Percentiles rank a stretch among this genome's conserved stretches.
These are phyloP conservation scores for Aureobasidium subglaciale DNA, from an alignment of 2,329 filamentous ascomycete genomes.

Conservation along the genomic window DNA sequence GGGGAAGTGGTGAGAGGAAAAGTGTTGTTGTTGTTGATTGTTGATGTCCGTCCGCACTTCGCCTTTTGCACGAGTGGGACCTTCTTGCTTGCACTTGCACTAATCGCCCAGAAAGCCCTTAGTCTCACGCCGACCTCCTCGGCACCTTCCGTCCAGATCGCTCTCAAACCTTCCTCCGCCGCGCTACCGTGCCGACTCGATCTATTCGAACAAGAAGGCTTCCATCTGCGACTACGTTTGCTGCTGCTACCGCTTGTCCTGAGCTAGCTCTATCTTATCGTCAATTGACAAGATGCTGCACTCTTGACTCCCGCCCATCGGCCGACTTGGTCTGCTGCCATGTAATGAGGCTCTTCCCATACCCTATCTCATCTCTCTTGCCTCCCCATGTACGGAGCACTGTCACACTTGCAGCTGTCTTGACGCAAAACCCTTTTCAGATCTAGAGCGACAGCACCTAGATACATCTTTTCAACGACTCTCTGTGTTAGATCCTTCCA, in stretches of 20 bases:
- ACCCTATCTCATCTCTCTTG: neutral
- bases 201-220: neutral
- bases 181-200: neutral
- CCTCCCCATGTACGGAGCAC: no score
- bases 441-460: no score
- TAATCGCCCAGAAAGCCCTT: neutral
- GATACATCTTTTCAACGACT: no score
- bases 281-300: neutral
- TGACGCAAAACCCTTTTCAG: no score
- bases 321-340: neutral
- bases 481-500: no score
- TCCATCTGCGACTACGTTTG: no score
- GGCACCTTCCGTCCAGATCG: slow-evolving; percentile 4
- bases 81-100: neutral
- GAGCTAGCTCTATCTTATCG: neutral
- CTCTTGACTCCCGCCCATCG: neutral
- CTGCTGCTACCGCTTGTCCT: neutral
- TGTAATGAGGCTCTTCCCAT: neutral
- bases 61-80: neutral
- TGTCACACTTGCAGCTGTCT: no score
- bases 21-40: slow-evolving; percentile 12
- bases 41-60: slow-evolving; percentile 3
- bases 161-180: slow-evolving; percentile 2
- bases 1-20: slow-evolving; percentile 7
- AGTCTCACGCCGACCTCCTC: neutral